Evolutionary conservation across 148 eudicot genomes (phyloP).

Genomic region (Nepenthes mirabilis): DNA sequence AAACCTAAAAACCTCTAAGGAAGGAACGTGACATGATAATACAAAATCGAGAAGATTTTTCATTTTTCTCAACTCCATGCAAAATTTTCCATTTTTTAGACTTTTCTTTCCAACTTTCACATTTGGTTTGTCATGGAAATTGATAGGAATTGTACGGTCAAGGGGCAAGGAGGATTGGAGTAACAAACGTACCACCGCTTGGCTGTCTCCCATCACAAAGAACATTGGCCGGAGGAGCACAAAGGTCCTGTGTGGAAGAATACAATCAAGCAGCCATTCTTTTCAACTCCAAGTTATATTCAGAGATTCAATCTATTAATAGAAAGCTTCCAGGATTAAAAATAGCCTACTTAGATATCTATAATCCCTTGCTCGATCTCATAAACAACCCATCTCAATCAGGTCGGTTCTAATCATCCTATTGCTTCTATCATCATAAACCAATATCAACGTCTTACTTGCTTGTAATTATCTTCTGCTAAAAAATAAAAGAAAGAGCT

Average conservation of each 20-base stretch:
- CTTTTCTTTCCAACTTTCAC: too few species aligned
- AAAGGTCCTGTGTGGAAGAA: conserved; percentile 25
- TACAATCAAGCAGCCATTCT: conserved; percentile 32
- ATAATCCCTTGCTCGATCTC: conserved; percentile 25
- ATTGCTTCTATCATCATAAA: background rate
- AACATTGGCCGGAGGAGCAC: conserved; percentile 31
- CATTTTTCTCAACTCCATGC: too few species aligned
- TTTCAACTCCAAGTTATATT: conserved; percentile 38
- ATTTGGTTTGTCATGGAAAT: too few species aligned
- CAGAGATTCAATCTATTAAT: conserved; percentile 21
- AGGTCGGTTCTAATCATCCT: background rate
- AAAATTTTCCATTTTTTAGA: too few species aligned
- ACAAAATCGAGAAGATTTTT: too few species aligned
- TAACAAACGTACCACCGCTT: conserved; percentile 39
- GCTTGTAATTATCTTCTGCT: too few species aligned
- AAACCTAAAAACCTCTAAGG: too few species aligned
- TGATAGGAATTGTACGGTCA: conserved; percentile 31
- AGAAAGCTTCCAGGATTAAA: conserved; percentile 16
- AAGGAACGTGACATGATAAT: too few species aligned
- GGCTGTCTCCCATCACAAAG: conserved; percentile 73
- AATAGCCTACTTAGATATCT: conserved; percentile 36
- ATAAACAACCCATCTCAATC: conserved; percentile 32
- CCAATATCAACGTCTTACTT: background rate
- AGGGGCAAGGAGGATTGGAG: conserved; percentile 53
- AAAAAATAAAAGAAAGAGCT: too few species aligned